A percentile compares a stretch with the other conserved stretches of the same genome.
Evolutionary conservation across 805 yeast genomes (phyloP).

Genomic region (Yamadazyma scolyti): DNA sequence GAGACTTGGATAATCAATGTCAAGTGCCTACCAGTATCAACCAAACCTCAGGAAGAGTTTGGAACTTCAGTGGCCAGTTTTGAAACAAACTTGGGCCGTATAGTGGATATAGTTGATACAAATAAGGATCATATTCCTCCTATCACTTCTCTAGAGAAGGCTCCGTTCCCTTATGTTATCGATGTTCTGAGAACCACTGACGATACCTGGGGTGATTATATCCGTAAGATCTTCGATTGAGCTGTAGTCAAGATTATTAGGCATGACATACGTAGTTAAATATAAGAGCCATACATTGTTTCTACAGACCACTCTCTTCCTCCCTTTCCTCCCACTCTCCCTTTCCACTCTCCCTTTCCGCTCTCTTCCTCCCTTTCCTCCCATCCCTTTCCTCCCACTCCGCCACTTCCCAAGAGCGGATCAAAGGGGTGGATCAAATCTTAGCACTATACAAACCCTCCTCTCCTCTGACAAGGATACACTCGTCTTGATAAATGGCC

Average conservation of each 20-base stretch:
- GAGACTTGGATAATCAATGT: slow-evolving; percentile 66
- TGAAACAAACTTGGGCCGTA: slow-evolving; percentile 38
- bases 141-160: slow-evolving; percentile 58
- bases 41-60: slow-evolving; percentile 1
- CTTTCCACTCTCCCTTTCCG: no score
- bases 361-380: no score
- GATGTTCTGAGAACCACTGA: slow-evolving; percentile 21
- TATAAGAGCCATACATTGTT: no score
- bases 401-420: neutral
- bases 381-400: no score
- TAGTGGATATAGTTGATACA: slow-evolving; percentile 51
- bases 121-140: slow-evolving; percentile 72
- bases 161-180: slow-evolving; percentile 58
- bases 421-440: slow-evolving; percentile 22
- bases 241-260: no score
- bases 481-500: slow-evolving; percentile 51
- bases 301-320: no score
- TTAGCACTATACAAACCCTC: slow-evolving; percentile 39
- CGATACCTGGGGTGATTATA: slow-evolving; percentile 40
- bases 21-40: slow-evolving; percentile 33
- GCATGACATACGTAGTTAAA: neutral
- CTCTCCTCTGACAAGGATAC: slow-evolving; percentile 71
- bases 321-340: no score
- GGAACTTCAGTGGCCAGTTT: slow-evolving; percentile 29
- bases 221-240: slow-evolving; percentile 40